Evolutionary conservation across 768 basidiomycete genomes (phyloP).

Genomic region (Mycena olivaceomarginata): DNA sequence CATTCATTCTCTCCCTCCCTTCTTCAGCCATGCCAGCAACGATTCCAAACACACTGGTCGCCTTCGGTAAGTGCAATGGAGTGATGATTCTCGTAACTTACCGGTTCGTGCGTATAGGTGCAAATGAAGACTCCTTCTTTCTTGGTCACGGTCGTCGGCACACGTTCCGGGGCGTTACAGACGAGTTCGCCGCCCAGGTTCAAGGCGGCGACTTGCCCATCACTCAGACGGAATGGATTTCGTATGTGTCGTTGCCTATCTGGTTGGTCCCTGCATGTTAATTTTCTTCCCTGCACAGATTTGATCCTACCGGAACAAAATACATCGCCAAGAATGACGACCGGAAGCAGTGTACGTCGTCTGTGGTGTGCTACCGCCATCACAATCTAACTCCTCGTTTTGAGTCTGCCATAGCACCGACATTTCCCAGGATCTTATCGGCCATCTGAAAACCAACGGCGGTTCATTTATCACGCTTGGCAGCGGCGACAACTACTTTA

Average conservation of each 20-base stretch:
- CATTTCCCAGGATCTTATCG: slow-evolving; percentile 8
- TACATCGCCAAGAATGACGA: slow-evolving; percentile 2
- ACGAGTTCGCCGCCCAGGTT: slow-evolving; percentile 9
- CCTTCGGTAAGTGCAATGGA: slow-evolving; percentile 6
- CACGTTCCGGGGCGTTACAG: slow-evolving; percentile 11
- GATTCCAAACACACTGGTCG: slow-evolving; percentile 23
- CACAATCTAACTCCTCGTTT: not conserved
- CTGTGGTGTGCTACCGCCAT: slow-evolving; percentile 17
- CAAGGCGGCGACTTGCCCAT: slow-evolving; percentile 20
- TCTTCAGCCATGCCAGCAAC: slow-evolving; percentile 17
- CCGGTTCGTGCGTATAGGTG: slow-evolving; percentile 12
- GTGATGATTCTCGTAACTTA: not conserved
- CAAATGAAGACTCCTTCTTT: slow-evolving; percentile 16
- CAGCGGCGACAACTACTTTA: slow-evolving; percentile 22
- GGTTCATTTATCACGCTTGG: slow-evolving; percentile 7
- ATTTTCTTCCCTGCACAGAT: not conserved
- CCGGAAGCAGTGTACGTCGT: slow-evolving; percentile 20
- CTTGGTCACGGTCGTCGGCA: slow-evolving; percentile 25
- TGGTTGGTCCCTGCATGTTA: not conserved
- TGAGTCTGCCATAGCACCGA: slow-evolving; percentile 14
- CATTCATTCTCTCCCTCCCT: not conserved
- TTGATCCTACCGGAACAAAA: not conserved
- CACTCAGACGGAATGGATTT: slow-evolving; percentile 22
- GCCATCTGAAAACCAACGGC: slow-evolving; percentile 9
- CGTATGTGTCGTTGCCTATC: slow-evolving; percentile 1